Conservation (phyloP, 169 alveolate species). For the Plasmodium berghei region DNA sequence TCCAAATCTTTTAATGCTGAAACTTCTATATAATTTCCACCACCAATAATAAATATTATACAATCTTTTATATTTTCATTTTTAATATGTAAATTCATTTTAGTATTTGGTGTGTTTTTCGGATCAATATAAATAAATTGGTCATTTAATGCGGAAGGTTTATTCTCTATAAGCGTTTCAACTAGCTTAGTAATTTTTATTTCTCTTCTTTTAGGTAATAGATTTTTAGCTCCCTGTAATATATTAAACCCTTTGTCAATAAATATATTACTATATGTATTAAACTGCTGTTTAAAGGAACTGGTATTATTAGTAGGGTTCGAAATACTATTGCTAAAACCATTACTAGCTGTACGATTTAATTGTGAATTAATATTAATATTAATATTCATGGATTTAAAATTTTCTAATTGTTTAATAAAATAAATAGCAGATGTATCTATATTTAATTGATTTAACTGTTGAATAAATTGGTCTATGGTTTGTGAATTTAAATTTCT, state of each 20-base stretch:
- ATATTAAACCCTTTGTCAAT: constrained; percentile 82
- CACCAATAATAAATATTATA: constrained; percentile 87
- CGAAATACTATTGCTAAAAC: background rate
- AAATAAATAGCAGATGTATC: constrained; percentile 62
- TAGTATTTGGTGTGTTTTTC: constrained; percentile 35
- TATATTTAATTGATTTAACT: constrained; percentile 73
- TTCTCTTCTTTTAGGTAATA: constrained; percentile 84
- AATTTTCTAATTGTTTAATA: constrained; percentile 77
- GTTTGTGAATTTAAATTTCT: constrained; percentile 56
- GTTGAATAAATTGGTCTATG: constrained; percentile 77
- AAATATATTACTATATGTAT: constrained; percentile 82
- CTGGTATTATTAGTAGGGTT: constrained; percentile 48
- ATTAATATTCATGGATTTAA: constrained; percentile 79
- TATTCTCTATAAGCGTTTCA: constrained; percentile 83
- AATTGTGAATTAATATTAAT: constrained; percentile 63
- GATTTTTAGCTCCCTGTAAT: constrained; percentile 78
- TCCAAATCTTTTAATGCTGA: constrained; percentile 84
- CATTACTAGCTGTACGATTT: constrained; percentile 42
- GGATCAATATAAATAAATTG: constrained; percentile 76
- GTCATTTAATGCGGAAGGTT: constrained; percentile 76
- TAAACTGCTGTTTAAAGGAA: constrained; percentile 80
- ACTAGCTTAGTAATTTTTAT: constrained; percentile 82
- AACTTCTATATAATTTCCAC: constrained; percentile 88
- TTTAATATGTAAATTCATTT: constrained; percentile 71
- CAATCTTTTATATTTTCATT: constrained; percentile 84